These are phyloP conservation scores for Juglanconis oblonga DNA, from an alignment of 2,329 filamentous ascomycete species.

Conservation along the genomic window DNA sequence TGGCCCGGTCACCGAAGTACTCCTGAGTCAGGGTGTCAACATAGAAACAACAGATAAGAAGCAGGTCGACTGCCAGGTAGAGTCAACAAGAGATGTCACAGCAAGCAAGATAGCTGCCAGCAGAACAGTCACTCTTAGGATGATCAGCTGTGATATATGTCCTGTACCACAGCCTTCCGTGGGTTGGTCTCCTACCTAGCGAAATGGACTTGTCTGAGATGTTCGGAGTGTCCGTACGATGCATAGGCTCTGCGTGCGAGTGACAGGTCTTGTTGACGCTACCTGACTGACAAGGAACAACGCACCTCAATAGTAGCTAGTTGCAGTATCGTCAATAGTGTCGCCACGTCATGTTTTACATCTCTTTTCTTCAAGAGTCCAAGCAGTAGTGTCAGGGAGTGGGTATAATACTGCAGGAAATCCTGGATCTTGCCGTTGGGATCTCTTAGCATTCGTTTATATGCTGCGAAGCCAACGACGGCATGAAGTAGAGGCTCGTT, in stretches of 20 bases:
- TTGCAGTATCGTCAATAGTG: slow-evolving; percentile 83
- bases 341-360: slow-evolving; percentile 64
- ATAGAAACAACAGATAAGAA: slow-evolving; percentile 24
- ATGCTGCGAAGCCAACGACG: slow-evolving; percentile 82
- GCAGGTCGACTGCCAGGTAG: not conserved
- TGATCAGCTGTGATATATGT: too few relatives aligned
- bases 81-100: not conserved
- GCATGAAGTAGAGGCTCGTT: slow-evolving; percentile 82
- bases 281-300: not conserved
- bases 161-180: too few relatives aligned
- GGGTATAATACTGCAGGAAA: slow-evolving; percentile 89
- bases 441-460: slow-evolving; percentile 72
- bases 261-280: too few relatives aligned
- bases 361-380: slow-evolving; percentile 68
- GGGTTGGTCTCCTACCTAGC: too few relatives aligned
- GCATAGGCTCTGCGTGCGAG: too few relatives aligned
- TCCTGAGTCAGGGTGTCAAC: slow-evolving; percentile 55
- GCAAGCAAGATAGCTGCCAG: too few relatives aligned
- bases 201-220: too few relatives aligned
- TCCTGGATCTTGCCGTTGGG: slow-evolving; percentile 71
- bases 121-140: too few relatives aligned
- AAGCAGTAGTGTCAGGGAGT: slow-evolving; percentile 75
- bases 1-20: slow-evolving; percentile 93
- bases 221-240: too few relatives aligned
- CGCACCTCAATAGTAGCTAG: slow-evolving; percentile 86